phyloP scores from a whole-genome alignment of 768 basidiomycete genomes.

The Amanita inopinata region DNA sequence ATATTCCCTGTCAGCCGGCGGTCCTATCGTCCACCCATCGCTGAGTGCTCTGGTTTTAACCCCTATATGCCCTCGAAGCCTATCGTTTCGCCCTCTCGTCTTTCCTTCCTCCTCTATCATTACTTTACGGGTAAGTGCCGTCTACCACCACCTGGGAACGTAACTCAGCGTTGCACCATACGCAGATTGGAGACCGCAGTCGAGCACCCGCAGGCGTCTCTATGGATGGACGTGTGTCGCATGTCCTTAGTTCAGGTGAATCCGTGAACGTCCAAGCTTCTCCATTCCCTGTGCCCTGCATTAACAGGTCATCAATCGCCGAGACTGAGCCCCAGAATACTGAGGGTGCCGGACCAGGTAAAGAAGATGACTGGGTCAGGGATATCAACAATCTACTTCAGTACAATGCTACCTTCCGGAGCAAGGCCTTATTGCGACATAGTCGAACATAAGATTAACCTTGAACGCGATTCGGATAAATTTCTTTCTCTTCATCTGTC shows the following conservation, averaged over 20 bases:
- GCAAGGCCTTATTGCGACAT: slow-evolving; percentile 75
- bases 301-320: slow-evolving; percentile 75
- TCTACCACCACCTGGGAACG: background rate
- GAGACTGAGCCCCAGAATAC: slow-evolving; percentile 35
- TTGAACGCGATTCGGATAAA: too few species aligned
- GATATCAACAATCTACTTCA: slow-evolving; percentile 93
- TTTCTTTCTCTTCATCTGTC: too few species aligned
- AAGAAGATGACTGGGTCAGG: slow-evolving; percentile 92
- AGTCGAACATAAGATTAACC: slow-evolving; percentile 49
- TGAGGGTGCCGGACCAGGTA: slow-evolving; percentile 68
- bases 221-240: slow-evolving; percentile 87
- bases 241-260: slow-evolving; percentile 76
- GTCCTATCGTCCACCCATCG: slow-evolving; percentile 92
- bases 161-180: slow-evolving; percentile 5
- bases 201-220: slow-evolving; percentile 84
- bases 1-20: slow-evolving; percentile 91
- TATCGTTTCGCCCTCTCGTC: slow-evolving; percentile 87
- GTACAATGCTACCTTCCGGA: slow-evolving; percentile 91
- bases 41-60: slow-evolving; percentile 85
- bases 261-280: slow-evolving; percentile 80
- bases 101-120: slow-evolving; percentile 77
- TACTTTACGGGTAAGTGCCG: slow-evolving; percentile 52
- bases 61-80: slow-evolving; percentile 90
- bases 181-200: slow-evolving; percentile 83
- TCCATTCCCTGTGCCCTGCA: slow-evolving; percentile 85